Evolutionary conservation across 257 asterid genomes (phyloP), one percentile per base, ranked within the genome.

Genomic region (Gentiana dahurica): DNA sequence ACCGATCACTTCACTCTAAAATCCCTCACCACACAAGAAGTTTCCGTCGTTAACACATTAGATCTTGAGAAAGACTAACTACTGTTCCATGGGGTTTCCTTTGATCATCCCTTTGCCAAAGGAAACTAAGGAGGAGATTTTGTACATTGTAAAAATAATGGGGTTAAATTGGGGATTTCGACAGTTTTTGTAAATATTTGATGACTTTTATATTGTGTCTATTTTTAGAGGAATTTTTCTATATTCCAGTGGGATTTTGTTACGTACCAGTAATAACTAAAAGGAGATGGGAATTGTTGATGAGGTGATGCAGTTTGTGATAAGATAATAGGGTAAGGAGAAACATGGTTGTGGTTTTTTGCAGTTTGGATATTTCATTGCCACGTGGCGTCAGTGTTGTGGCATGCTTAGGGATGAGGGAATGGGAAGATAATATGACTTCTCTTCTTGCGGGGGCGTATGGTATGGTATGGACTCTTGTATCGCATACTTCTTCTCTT

Each of bases 271-370:
- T 41, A 39, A 39, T 4, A 39, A 41, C 39, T 33, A 8, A 36
- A n/a, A 49, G 38, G 12, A 45, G 63, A 55, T 61, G 64, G 24
- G 62, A 58, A 58, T 65, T 48, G 67, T 65, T 57, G 75, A 54
- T 72, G 75, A 62, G 75, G 62, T 54, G 68, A 71, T 65, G 74
- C 49, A 8, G 54, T 71, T 68, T 57, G 79, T 60, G 81, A 79
- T 79, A 72, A 76, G 55, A 59, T 15, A 15, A 15, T 62, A 53
- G 53, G 77, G 77, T 39, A 73, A 73, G 84, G 80, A 68, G 74
- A 62, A 68, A 61, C 63, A 71, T 74, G 84, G 87, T 78, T 80
- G 65, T 62, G 35, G 68, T 65, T 62, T 46, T 48, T 59, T 71
- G 55, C 57, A 55, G 64, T 67, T 71, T 73, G 79, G 83, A 77